Percentiles rank a stretch among this genome's conserved stretches.
phyloP scores from a whole-genome alignment of 2,329 filamentous ascomycete genomes.

The Phialemoniopsis sp. region DNA sequence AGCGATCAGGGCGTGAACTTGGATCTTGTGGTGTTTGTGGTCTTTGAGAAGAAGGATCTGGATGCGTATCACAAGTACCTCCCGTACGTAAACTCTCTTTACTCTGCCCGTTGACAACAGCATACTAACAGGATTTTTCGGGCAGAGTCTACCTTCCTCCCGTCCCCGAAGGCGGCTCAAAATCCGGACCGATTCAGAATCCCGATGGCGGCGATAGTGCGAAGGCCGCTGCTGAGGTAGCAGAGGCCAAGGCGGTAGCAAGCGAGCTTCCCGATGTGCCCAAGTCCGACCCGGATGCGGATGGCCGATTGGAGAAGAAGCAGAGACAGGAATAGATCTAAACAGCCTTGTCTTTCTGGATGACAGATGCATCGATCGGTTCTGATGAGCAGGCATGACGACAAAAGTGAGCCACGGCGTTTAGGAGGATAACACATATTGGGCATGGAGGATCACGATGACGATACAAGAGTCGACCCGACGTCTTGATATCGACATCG shows the following conservation, averaged over 20 bases:
- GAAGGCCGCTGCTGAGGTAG: constrained; percentile 5
- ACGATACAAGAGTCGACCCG: too few species aligned
- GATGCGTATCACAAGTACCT: constrained; percentile 64
- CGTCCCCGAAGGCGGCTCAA: constrained; percentile 9
- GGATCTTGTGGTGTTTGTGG: constrained; percentile 78
- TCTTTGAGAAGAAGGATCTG: constrained; percentile 75
- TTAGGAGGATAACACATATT: too few species aligned
- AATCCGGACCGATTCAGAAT: not conserved
- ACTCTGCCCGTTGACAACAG: too few species aligned
- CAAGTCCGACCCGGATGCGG: constrained; percentile 15
- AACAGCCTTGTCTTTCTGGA: too few species aligned
- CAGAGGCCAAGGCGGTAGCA: constrained; percentile 17
- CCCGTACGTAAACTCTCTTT: constrained; percentile 56
- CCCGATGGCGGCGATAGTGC: constrained; percentile 2
- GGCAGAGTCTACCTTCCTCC: constrained; percentile 22
- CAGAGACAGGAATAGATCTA: constrained; percentile 10
- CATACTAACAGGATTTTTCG: not conserved
- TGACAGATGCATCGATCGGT: too few species aligned
- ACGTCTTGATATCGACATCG: too few species aligned
- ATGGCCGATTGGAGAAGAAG: constrained; percentile 17
- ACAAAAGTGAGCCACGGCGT: too few species aligned
- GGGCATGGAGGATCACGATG: too few species aligned
- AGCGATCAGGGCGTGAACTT: constrained; percentile 44
- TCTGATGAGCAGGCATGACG: too few species aligned
- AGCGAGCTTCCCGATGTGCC: constrained; percentile 19